Percentiles rank a stretch among this genome's conserved stretches.
These are phyloP conservation scores for Xylaria sp. DNA, from an alignment of 2,329 filamentous ascomycete species.

Conservation along the genomic window DNA sequence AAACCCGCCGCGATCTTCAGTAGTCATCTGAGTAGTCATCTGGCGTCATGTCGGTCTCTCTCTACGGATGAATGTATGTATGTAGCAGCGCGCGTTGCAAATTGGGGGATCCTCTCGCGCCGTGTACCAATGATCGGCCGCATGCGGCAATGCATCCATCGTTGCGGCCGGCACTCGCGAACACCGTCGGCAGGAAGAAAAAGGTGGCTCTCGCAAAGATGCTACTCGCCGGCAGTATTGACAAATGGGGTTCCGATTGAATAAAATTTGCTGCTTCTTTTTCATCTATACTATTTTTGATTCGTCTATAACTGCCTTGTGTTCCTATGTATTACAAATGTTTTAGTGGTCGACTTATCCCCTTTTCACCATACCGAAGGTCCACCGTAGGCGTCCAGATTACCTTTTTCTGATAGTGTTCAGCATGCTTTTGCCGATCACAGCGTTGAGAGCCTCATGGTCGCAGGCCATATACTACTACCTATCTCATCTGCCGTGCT, in stretches of 20 bases:
- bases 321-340: conserved; percentile 3
- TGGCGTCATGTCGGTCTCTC: conserved; percentile 27
- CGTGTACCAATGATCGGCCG: conserved; percentile 20
- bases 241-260: neutral
- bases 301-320: conserved; percentile 7
- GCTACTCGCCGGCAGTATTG: conserved; percentile 8
- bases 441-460: neutral
- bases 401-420: neutral
- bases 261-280: conserved; percentile 17
- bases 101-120: conserved; percentile 20
- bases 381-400: neutral
- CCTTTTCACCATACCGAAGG: conserved; percentile 8
- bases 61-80: conserved; percentile 26
- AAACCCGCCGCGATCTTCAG: conserved; percentile 22
- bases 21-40: conserved; percentile 28
- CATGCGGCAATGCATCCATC: conserved; percentile 4
- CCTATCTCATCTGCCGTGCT: too few relatives aligned
- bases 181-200: conserved; percentile 3
- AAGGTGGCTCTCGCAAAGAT: neutral
- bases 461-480: too few relatives aligned
- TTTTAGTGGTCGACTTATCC: neutral
- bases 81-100: conserved; percentile 13
- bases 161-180: conserved; percentile 21
- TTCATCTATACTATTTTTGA: conserved; percentile 11
- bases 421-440: neutral